Conservation (phyloP, 2,329 filamentous ascomycete genomes). For the Trichoderma simmonsii region DNA sequence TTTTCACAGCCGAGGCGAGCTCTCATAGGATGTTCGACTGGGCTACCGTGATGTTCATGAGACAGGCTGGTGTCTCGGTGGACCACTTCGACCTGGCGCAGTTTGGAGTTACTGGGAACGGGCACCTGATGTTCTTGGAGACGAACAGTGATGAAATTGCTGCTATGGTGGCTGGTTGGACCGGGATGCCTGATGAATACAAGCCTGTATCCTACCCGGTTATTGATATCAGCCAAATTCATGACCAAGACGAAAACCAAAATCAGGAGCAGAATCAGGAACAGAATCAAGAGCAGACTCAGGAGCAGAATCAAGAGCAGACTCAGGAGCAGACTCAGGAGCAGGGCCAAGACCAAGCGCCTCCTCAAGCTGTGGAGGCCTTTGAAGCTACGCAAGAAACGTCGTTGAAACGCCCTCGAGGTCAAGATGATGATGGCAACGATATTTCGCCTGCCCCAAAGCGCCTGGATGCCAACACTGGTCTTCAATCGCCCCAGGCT, state of each 20-base stretch:
- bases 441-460: not conserved
- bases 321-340: no score
- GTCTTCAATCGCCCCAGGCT: not conserved
- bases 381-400: not conserved
- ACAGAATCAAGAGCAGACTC: no score
- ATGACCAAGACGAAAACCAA: not conserved
- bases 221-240: not conserved
- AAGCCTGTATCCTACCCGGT: no score
- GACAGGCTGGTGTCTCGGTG: constrained; percentile 47
- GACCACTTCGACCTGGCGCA: constrained; percentile 45
- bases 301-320: no score
- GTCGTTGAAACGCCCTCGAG: not conserved
- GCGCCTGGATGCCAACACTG: not conserved
- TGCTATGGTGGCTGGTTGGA: constrained; percentile 36
- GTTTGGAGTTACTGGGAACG: constrained; percentile 49
- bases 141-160: constrained; percentile 47
- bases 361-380: not conserved
- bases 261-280: no score
- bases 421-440: not conserved
- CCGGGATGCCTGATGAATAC: not conserved
- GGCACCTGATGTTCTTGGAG: constrained; percentile 54
- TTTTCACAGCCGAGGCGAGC: constrained; percentile 52
- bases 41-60: constrained; percentile 50
- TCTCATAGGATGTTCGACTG: constrained; percentile 55
- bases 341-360: not conserved